Base-by-base conservation (phyloP, 2,329 filamentous ascomycete species). In the Beauveria asiatica region DNA sequence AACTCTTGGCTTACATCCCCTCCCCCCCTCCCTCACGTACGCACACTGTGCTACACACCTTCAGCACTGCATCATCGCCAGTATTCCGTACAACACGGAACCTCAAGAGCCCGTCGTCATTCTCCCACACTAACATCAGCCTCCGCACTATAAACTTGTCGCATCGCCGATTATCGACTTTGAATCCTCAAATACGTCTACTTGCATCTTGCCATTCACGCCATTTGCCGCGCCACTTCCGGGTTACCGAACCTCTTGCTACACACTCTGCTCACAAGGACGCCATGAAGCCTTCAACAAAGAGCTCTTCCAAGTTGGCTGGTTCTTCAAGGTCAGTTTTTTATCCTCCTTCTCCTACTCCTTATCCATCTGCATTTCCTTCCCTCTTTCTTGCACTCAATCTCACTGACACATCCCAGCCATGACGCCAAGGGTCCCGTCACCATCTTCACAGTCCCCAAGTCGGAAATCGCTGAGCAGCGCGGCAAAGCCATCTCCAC, bases 401-500 rank as follows among this genome's bases (percentile, higher is more conserved):
- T 19, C 3, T n/a, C 37, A 42, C 48, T 50, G 30, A 57, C 55
- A 42, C 37, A 13, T 13, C 21, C 45, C 39, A 55, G 52, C 3
- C 52, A n/a, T 45, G n/a, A 27, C 11, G n/a, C 48, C 16, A n/a
- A 44, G 19, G 30, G 19, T 19, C 57, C 27, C 11, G 33, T 37
- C 33, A 37, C 33, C 49, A 69, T 75, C 27, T 69, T 68, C 23
- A 76, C 72, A 67, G 69, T 83, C 33, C 77, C 80, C 5, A 78
- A 77, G 60, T 70, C 76, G 39, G 76, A 83, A 63, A 70, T 84
- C 48, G 77, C 82, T 54, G 80, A 82, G 66, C 80, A 84, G 70
- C 78, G 82, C 33, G 81, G 80, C 45, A 80, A 79, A 71, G 80
- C 78, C 66, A 73, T 85, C 6, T 80, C 79, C 41, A 77, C 82